A percentile compares a stretch with the other conserved stretches of the same genome.
These are phyloP conservation scores for Saccharomyces uvarum DNA, from an alignment of 1,139 yeast genomes.

Conservation along the genomic window DNA sequence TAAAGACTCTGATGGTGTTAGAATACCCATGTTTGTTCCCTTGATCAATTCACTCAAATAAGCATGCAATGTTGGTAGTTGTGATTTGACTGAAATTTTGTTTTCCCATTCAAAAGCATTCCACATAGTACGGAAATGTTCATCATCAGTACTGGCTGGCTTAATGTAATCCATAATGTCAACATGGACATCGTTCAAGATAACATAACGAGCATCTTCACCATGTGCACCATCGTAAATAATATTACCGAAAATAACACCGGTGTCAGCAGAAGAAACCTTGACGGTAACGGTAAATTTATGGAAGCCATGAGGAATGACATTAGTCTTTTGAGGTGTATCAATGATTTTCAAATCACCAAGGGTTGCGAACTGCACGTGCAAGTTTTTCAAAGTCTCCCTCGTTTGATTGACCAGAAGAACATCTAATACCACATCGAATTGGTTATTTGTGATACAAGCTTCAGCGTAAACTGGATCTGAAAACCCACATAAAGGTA, in stretches of 20 bases:
- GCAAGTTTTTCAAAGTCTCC: conserved; percentile 80
- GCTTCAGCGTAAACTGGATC: conserved; percentile 99
- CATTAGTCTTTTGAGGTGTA: conserved; percentile 83
- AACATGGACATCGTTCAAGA: conserved; percentile 88
- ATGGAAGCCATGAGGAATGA: conserved; percentile 95
- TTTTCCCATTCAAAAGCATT: conserved; percentile 99
- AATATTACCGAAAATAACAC: conserved; percentile 93
- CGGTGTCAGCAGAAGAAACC: conserved; percentile 96
- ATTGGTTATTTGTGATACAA: conserved; percentile 87
- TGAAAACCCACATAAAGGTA: conserved; percentile 92
- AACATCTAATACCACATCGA: conserved; percentile 91
- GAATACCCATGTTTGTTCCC: conserved; percentile 89
- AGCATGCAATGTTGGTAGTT: conserved; percentile 58
- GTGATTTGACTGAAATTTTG: conserved; percentile 81
- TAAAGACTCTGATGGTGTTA: conserved; percentile 78
- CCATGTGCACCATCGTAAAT: conserved; percentile 95
- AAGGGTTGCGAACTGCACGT: conserved; percentile 91
- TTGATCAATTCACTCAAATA: conserved; percentile 70
- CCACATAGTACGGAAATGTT: conserved; percentile 96
- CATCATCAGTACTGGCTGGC: conserved; percentile 85
- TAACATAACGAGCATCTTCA: conserved; percentile 81
- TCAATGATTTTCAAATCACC: conserved; percentile 95
- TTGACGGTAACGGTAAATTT: conserved; percentile 81
- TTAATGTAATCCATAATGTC: conserved; percentile 96
- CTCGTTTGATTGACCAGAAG: conserved; percentile 90